Evolutionary conservation across 2,329 filamentous ascomycete species (phyloP).

Genomic region (Ceratocystis eucalypticola): DNA sequence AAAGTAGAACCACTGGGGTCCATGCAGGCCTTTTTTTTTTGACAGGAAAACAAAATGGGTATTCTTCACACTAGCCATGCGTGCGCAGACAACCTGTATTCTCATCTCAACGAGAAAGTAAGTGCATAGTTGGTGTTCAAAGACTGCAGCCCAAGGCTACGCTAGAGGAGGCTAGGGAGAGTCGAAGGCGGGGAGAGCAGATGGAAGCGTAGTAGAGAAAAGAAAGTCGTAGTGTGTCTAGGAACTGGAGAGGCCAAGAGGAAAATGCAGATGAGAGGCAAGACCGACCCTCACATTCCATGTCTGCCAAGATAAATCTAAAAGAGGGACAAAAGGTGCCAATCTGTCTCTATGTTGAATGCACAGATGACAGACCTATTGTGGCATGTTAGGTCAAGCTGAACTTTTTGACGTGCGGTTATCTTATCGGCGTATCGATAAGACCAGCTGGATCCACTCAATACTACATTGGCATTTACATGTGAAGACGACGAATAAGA

Average conservation of each 20-base stretch:
- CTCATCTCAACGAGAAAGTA: slow-evolving; percentile 13
- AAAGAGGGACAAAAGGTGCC: too few species aligned
- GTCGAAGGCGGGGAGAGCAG: too few species aligned
- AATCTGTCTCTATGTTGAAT: too few species aligned
- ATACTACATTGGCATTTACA: slow-evolving; percentile 8
- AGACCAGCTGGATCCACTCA: not conserved
- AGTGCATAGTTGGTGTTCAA: slow-evolving; percentile 4
- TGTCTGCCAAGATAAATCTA: too few species aligned
- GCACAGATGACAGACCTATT: too few species aligned
- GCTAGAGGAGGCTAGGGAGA: not conserved
- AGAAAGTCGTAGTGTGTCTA: too few species aligned
- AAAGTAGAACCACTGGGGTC: not conserved
- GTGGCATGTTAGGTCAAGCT: not conserved
- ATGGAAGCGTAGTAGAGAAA: too few species aligned
- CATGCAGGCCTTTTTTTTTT: slow-evolving; percentile 8
- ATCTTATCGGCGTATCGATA: slow-evolving; percentile 5
- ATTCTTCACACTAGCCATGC: not conserved
- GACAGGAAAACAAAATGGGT: slow-evolving; percentile 9
- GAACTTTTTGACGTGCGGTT: not conserved
- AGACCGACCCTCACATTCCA: too few species aligned
- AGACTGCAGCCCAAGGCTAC: not conserved
- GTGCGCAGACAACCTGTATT: not conserved
- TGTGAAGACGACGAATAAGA: not conserved
- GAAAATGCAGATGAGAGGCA: too few species aligned
- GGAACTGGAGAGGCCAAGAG: too few species aligned